Evolutionary conservation across 2,329 filamentous ascomycete genomes (phyloP).

Genomic region (Exserohilum rostratum): DNA sequence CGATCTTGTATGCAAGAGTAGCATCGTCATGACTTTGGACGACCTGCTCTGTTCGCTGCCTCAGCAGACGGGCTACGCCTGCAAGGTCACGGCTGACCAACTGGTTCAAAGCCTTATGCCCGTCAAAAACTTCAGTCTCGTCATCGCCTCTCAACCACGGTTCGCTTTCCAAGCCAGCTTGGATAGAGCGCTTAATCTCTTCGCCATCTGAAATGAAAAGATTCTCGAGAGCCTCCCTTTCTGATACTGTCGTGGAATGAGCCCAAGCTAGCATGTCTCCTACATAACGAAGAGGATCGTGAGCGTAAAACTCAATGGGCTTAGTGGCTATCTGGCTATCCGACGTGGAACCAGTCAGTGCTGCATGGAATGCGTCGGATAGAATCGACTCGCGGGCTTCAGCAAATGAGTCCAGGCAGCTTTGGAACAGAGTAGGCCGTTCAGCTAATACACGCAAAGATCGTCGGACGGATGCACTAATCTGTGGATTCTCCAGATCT

Average conservation of each 20-base stretch:
- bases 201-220: slow-evolving; percentile 90
- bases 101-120: slow-evolving; percentile 79
- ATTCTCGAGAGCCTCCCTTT: slow-evolving; percentile 88
- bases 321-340: slow-evolving; percentile 67
- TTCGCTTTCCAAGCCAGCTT: slow-evolving; percentile 80
- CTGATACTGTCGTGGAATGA: slow-evolving; percentile 91
- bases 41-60: slow-evolving; percentile 87
- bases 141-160: slow-evolving; percentile 73
- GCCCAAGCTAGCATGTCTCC: slow-evolving; percentile 98
- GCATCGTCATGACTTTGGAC: slow-evolving; percentile 92
- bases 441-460: slow-evolving; percentile 88
- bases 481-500: slow-evolving; percentile 92
- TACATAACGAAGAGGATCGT: slow-evolving; percentile 88
- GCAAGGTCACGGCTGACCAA: slow-evolving; percentile 85
- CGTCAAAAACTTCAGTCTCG: slow-evolving; percentile 70
- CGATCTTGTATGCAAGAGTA: slow-evolving; percentile 85
- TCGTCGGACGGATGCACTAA: slow-evolving; percentile 81
- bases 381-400: slow-evolving; percentile 86
- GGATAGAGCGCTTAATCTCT: slow-evolving; percentile 81
- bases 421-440: slow-evolving; percentile 87
- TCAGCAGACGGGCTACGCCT: slow-evolving; percentile 81
- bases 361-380: slow-evolving; percentile 86
- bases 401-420: slow-evolving; percentile 89
- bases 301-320: slow-evolving; percentile 91
- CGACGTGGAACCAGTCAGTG: slow-evolving; percentile 75